A percentile compares a stretch with the other conserved stretches of the same genome.
Conservation (phyloP, 2,329 filamentous ascomycete species). For the Bipolaris victoriae region DNA sequence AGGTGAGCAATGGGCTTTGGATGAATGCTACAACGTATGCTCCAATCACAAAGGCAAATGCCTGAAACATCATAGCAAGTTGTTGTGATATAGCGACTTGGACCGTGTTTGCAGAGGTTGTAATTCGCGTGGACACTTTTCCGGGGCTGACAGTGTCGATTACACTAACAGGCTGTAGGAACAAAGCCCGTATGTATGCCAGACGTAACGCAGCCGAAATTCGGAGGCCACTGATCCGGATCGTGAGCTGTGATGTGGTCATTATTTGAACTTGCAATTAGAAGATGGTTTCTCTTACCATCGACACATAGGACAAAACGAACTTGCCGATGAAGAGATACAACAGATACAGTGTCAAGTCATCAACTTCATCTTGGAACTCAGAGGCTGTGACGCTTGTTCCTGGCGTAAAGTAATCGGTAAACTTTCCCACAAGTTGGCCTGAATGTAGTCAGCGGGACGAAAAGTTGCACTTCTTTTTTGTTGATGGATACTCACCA, state of each 20-base stretch:
- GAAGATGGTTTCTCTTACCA: conserved; percentile 26
- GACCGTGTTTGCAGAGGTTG: conserved; percentile 59
- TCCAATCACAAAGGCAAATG: conserved; percentile 43
- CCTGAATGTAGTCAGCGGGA: conserved; percentile 24
- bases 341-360: conserved; percentile 36
- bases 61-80: conserved; percentile 55
- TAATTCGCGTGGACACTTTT: conserved; percentile 59
- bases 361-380: conserved; percentile 59
- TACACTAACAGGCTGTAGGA: conserved; percentile 57
- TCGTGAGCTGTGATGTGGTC: conserved; percentile 48
- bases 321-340: conserved; percentile 49
- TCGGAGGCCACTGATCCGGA: conserved; percentile 58
- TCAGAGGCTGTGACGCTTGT: conserved; percentile 53
- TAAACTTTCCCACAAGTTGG: conserved; percentile 60
- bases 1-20: conserved; percentile 59
- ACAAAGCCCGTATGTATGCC: conserved; percentile 57
- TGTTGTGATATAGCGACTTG: conserved; percentile 63
- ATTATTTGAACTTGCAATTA: conserved; percentile 1
- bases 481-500: conserved; percentile 44
- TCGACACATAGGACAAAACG: conserved; percentile 41
- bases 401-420: conserved; percentile 58
- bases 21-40: conserved; percentile 57
- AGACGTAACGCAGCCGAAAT: conserved; percentile 59
- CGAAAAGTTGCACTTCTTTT: conserved; percentile 32
- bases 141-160: conserved; percentile 58